Base-by-base conservation (phyloP, 257 asterid species). In the Jaltomata sinuosa region DNA sequence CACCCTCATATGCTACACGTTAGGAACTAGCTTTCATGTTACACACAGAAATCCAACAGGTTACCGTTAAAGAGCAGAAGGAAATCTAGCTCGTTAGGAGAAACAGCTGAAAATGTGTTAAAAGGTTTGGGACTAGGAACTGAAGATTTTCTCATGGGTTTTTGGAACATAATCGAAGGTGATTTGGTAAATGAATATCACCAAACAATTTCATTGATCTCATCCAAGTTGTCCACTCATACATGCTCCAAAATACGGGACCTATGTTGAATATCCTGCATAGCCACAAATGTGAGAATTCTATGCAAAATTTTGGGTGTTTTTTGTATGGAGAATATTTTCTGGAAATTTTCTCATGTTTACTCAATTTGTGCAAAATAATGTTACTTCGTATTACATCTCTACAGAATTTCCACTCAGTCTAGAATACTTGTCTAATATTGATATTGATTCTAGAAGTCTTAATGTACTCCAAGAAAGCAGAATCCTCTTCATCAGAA, bases 401-500 rank as follows among this genome's bases (percentile, higher is more conserved):
- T 47, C 25, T 47, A 76, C 64, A 79, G 38, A 65, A 27, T 59
- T n/a, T 85, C 40, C 78, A 25, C 12, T 25, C 5, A 59, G 47
- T 67, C 86, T 69, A 93, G 86, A 86, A 90, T 64, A 96, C 98
- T 91, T 96, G 99, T 90, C 99, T 91, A 62, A 96, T 94, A 84
- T 96, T 96, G 89, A 96, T 94, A 90, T 96, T 96, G 91, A 96
- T 91, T 91, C 98, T 94, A 57, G 98, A 94, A 62, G 95, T 89
- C 86, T 87, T 88, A 84, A 94, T 86, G 90, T 96, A 96, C 81
- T 92, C 88, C 87, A 92, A 88, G 87, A 85, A 92, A 22, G 91
- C 78, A 40, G 67, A 21, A 84, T 87, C 90, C 22, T 89, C 94
- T 85, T 88, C 93, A 54, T 80, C 84, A 1, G 90, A 80, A 79